Evolutionary conservation across 2,329 filamentous ascomycete species (phyloP).

Genomic region (Aureobasidium zeae): DNA sequence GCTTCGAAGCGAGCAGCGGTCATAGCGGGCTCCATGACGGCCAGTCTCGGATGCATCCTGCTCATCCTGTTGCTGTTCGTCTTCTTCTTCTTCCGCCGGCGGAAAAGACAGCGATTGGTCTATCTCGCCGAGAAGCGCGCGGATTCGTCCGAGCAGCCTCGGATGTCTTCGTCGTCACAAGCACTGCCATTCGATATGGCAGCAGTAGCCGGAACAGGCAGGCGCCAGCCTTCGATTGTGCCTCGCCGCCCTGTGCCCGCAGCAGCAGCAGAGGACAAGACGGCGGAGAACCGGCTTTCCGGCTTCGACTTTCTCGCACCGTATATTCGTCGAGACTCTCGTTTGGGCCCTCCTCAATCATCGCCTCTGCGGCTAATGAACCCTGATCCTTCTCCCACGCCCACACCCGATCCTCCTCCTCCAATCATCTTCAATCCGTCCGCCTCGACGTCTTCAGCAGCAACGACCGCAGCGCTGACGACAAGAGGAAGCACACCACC

Average conservation of each 20-base stretch:
- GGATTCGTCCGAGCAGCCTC: conserved; percentile 1
- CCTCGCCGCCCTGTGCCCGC: too few species aligned
- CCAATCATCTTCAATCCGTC: conserved; percentile 1
- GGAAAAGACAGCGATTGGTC: conserved; percentile 6
- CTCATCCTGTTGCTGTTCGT: conserved; percentile 13
- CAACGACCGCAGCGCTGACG: conserved; percentile 14
- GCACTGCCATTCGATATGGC: background rate
- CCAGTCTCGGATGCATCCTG: conserved; percentile 14
- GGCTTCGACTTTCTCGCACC: too few species aligned
- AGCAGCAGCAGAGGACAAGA: too few species aligned
- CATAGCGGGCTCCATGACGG: conserved; percentile 17
- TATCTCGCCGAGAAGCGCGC: background rate
- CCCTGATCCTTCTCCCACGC: conserved; percentile 21
- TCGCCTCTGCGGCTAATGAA: conserved; percentile 26
- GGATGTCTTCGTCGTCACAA: conserved; percentile 7
- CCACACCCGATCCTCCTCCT: too few species aligned
- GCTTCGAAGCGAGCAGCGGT: conserved; percentile 3
- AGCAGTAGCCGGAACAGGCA: too few species aligned
- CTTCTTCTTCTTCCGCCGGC: conserved; percentile 14
- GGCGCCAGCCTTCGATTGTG: too few species aligned
- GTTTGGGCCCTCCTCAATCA: too few species aligned
- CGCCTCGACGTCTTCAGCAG: conserved; percentile 9
- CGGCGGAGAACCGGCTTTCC: too few species aligned
- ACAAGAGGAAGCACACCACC: too few species aligned
- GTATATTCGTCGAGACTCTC: too few species aligned